These are phyloP conservation scores for Diatrype stigma DNA, from an alignment of 2,329 filamentous ascomycete genomes.

Conservation along the genomic window DNA sequence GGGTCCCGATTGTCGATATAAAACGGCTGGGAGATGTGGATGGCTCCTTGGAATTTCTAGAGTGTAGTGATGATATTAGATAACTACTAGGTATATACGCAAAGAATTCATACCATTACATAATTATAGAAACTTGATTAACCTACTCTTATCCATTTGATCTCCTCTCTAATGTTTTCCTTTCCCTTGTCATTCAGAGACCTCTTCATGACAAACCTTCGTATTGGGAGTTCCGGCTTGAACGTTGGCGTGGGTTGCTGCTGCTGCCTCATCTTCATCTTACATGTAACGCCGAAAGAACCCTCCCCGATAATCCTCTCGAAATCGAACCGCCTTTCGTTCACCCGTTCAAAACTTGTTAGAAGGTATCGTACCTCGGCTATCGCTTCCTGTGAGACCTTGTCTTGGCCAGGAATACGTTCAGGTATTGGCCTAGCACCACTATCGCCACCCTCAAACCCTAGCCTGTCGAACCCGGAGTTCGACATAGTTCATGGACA, in stretches of 20 bases:
- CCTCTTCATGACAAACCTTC: conserved; percentile 15
- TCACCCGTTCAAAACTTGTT: conserved; percentile 3
- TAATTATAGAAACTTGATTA: not conserved
- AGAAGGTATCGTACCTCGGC: not conserved
- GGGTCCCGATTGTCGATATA: not conserved
- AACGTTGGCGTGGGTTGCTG: not conserved
- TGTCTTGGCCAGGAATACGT: not conserved
- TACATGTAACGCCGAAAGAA: conserved; percentile 11
- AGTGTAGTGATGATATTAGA: not conserved
- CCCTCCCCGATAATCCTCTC: conserved; percentile 12
- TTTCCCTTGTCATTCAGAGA: conserved; percentile 3
- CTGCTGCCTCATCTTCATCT: conserved; percentile 7
- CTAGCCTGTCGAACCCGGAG: not conserved
- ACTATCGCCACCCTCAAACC: not conserved
- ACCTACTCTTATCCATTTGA: conserved; percentile 10
- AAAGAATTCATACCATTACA: not conserved
- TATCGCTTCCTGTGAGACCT: not conserved
- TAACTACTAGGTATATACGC: too few species aligned
- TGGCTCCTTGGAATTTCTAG: conserved; percentile 12
- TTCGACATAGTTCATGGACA: not conserved
- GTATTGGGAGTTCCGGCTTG: not conserved
- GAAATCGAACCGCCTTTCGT: conserved; percentile 8
- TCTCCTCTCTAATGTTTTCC: conserved; percentile 6
- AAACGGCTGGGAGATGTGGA: conserved; percentile 15
- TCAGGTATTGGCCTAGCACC: not conserved